Evolutionary conservation across 164 flowering plant genomes (phyloP).

Genomic region (Berberis vulgaris): DNA sequence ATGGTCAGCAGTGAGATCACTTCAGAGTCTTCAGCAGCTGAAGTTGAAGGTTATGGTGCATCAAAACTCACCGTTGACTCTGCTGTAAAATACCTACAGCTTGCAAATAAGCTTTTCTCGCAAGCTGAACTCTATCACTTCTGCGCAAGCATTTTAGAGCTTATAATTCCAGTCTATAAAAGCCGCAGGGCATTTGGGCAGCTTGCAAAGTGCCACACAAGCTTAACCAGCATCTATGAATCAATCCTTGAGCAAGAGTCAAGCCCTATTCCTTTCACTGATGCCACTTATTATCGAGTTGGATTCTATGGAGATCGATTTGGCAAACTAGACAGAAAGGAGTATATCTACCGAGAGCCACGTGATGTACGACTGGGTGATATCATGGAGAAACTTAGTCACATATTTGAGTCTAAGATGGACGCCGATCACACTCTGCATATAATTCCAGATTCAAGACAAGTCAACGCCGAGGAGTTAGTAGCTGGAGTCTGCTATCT

Average conservation of each 20-base stretch:
- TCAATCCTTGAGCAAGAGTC: constrained; percentile 97
- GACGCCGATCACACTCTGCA: constrained; percentile 81
- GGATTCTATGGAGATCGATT: constrained; percentile 91
- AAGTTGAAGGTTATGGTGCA: constrained; percentile 98
- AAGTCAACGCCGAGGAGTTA: constrained; percentile 95
- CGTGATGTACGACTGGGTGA: constrained; percentile 98
- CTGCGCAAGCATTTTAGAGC: constrained; percentile 93
- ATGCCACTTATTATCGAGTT: constrained; percentile 93
- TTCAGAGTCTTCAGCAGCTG: constrained; percentile 94
- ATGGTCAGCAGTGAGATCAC: constrained; percentile 82
- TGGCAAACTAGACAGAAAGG: constrained; percentile 75
- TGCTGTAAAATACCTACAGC: constrained; percentile 94
- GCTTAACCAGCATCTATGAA: constrained; percentile 87
- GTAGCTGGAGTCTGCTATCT: constrained; percentile 85
- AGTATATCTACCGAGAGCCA: constrained; percentile 88
- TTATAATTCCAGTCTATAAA: constrained; percentile 93
- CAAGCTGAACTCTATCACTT: constrained; percentile 96
- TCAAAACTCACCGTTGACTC: constrained; percentile 98
- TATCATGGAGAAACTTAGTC: constrained; percentile 98
- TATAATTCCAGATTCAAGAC: constrained; percentile 94
- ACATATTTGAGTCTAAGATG: constrained; percentile 83
- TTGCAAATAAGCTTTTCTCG: constrained; percentile 93
- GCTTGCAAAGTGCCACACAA: constrained; percentile 88
- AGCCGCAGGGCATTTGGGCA: constrained; percentile 96
- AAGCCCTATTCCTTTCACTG: constrained; percentile 93